Evolutionary conservation across 2,329 filamentous ascomycete species (phyloP), one percentile per base, ranked within the genome.

Genomic region (Grosmannia serpens): DNA sequence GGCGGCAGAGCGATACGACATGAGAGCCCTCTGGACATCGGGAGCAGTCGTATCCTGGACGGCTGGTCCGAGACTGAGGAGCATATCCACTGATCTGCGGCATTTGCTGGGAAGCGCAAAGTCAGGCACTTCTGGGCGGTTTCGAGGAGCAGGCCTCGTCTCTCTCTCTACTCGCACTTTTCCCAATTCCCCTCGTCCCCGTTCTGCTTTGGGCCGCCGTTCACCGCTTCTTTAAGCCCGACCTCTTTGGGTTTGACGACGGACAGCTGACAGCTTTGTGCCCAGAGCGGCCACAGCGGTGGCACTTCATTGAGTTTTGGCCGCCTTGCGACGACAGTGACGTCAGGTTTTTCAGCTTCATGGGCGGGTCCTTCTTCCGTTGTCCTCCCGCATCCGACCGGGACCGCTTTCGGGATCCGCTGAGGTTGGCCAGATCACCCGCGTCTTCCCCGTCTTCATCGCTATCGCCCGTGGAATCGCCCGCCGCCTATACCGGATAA

Each of bases 211-310:
- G 20, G 15, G 10, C 47, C 13, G 20, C 53, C n/a, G 11, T 46
- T 35, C 31, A 24, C 27, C 27, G 52, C 50, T 57, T 58, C 41
- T 47, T 60, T 13, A 53, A 58, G 24, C 51, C 44, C 17, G 44
- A 24, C n/a, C 46, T 50, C 24, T 38, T 41, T 13, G 31, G 47
- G 41, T 57, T 61, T 9, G 58, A 56, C 2, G 81, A 54, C 2
- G 82, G 77, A 66, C 85, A 87, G 24, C 83, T 76, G 53, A 69
- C 71, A 56, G 75, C 75, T 62, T 77, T 79, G 68, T 89, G 86
- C 1, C 85, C 85, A 38, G 74, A 72, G 62, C 82, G 75, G 20
- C 83, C 80, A 67, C 86, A 89, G 22, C 72, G 77, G 69, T 79
- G 82, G 67, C 86, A 89, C 52, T 73, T 74, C 52, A 79, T 70